Percentiles rank a stretch among this genome's conserved stretches.
phyloP scores from a whole-genome alignment of 2,329 filamentous ascomycete genomes.

The Fusarium veterinarium region DNA sequence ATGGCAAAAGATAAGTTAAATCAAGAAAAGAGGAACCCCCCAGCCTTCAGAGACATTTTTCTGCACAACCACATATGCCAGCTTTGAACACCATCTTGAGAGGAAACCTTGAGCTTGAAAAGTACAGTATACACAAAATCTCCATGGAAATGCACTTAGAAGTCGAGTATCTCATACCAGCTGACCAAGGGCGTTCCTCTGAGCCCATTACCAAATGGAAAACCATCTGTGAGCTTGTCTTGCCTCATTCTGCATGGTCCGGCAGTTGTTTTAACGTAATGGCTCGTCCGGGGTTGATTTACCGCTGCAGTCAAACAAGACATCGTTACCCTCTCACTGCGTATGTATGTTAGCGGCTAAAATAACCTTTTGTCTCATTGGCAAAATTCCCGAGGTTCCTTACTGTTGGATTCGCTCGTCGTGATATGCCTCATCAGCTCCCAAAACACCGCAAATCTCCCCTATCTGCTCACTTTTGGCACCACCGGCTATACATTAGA shows the following conservation, averaged over 20 bases:
- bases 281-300: slow-evolving; percentile 40
- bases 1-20: slow-evolving; percentile 49
- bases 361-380: slow-evolving; percentile 40
- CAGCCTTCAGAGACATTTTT: slow-evolving; percentile 31
- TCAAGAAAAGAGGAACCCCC: slow-evolving; percentile 38
- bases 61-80: slow-evolving; percentile 28
- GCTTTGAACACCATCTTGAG: slow-evolving; percentile 27
- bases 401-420: slow-evolving; percentile 16
- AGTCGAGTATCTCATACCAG: slow-evolving; percentile 29
- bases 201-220: slow-evolving; percentile 48
- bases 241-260: slow-evolving; percentile 48
- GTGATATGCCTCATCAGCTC: slow-evolving; percentile 17
- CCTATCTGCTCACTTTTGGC: slow-evolving; percentile 41
- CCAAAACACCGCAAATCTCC: slow-evolving; percentile 28
- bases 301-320: slow-evolving; percentile 28
- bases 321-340: neutral
- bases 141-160: accelerated
- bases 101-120: neutral
- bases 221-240: slow-evolving; percentile 38
- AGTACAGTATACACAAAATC: slow-evolving; percentile 14
- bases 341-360: slow-evolving; percentile 31
- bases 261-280: slow-evolving; percentile 48
- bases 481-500: slow-evolving; percentile 21
- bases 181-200: slow-evolving; percentile 38
- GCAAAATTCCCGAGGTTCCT: slow-evolving; percentile 21